Evolutionary conservation across 2,329 filamentous ascomycete genomes (phyloP).

Genomic region (Exophiala spinifera): DNA sequence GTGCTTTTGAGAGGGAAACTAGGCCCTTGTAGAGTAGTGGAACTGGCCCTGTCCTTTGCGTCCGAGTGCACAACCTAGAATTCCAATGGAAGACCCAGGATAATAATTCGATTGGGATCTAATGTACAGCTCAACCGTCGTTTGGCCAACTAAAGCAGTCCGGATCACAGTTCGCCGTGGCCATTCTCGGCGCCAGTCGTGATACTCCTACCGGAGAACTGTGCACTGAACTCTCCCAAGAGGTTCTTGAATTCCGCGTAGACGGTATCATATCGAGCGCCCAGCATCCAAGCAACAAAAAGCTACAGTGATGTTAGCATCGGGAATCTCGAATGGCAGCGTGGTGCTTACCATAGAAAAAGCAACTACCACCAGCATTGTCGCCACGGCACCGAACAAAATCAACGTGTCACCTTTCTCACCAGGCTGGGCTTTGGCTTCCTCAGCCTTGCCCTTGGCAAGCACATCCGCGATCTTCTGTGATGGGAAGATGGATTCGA

Average conservation of each 20-base stretch:
- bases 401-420: constrained; percentile 57
- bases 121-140: constrained; percentile 6
- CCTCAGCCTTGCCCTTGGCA: constrained; percentile 49
- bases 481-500: constrained; percentile 85
- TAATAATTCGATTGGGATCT: neutral
- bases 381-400: constrained; percentile 64
- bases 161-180: constrained; percentile 17
- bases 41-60: too few relatives aligned
- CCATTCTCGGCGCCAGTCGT: constrained; percentile 5
- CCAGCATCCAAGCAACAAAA: constrained; percentile 71
- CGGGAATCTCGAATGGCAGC: neutral
- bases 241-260: constrained; percentile 54
- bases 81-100: neutral
- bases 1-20: constrained; percentile 58
- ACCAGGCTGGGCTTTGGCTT: constrained; percentile 43
- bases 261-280: constrained; percentile 76
- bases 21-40: too few relatives aligned
- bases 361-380: constrained; percentile 69
- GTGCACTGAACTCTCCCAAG: constrained; percentile 4
- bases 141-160: neutral
- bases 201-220: neutral
- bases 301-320: constrained; percentile 53
- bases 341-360: constrained; percentile 69
- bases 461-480: constrained; percentile 63
- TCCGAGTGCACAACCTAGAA: neutral